Evolutionary conservation across 805 yeast species (phyloP).

Genomic region (Candida sphagnicola): DNA sequence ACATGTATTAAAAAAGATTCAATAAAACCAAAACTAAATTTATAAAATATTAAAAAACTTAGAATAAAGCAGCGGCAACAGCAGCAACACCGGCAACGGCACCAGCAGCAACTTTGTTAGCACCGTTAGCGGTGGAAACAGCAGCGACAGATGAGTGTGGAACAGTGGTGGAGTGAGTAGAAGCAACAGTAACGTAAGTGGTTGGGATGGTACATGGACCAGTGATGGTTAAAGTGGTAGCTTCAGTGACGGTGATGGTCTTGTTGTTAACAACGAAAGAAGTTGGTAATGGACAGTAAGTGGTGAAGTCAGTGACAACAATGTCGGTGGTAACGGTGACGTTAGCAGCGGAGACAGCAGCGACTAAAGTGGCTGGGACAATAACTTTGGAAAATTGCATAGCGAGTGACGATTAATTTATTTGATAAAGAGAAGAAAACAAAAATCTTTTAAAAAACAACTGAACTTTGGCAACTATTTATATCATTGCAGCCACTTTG

Average conservation of each 20-base stretch:
- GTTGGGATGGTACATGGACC: conserved; percentile 77
- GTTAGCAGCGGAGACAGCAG: conserved; percentile 41
- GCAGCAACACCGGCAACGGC: conserved; percentile 53
- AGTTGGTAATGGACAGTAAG: conserved; percentile 82
- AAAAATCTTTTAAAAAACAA: too few relatives aligned
- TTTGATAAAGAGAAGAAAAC: not conserved
- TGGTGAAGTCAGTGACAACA: conserved; percentile 63
- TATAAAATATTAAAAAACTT: conserved; percentile 14
- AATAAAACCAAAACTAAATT: not conserved
- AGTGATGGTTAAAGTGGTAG: conserved; percentile 82
- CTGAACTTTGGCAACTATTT: not conserved
- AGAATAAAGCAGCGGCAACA: conserved; percentile 45
- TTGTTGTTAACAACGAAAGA: conserved; percentile 28
- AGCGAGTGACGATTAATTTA: conserved; percentile 3
- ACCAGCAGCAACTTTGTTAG: conserved; percentile 42
- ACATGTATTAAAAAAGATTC: not conserved
- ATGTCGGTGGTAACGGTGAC: conserved; percentile 47
- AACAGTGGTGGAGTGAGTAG: conserved; percentile 14
- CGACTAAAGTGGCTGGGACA: conserved; percentile 40
- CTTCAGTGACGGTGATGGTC: conserved; percentile 71
- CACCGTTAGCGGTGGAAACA: conserved; percentile 30
- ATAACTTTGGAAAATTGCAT: conserved; percentile 37
- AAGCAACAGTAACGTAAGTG: conserved; percentile 29
- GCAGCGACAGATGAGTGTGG: conserved; percentile 17
- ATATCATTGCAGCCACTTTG: not conserved